Evolutionary conservation across 2,329 filamentous ascomycete genomes (phyloP).

Genomic region (Karstenula rhodostoma): DNA sequence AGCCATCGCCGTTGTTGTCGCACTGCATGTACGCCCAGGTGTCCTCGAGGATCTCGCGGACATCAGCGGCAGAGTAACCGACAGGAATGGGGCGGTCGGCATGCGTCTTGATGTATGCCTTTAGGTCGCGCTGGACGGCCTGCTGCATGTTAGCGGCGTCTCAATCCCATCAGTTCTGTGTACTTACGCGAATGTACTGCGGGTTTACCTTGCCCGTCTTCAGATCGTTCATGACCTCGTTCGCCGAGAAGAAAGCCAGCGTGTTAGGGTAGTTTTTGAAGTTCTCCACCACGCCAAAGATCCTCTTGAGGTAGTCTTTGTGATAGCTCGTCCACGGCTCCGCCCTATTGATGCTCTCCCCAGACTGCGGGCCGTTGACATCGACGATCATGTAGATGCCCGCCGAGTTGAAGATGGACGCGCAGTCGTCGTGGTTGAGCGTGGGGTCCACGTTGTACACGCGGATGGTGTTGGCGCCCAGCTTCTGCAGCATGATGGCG

Average conservation of each 20-base stretch:
- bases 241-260: slow-evolving; percentile 72
- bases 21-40: slow-evolving; percentile 81
- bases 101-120: slow-evolving; percentile 71
- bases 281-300: slow-evolving; percentile 70
- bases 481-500: slow-evolving; percentile 68
- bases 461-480: slow-evolving; percentile 72
- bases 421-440: slow-evolving; percentile 68
- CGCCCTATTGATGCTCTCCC: slow-evolving; percentile 64
- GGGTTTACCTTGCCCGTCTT: slow-evolving; percentile 60
- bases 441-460: slow-evolving; percentile 70
- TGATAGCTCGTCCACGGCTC: slow-evolving; percentile 65
- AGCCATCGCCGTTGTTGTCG: slow-evolving; percentile 63
- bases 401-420: slow-evolving; percentile 70
- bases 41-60: slow-evolving; percentile 75
- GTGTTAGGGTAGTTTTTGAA: slow-evolving; percentile 73
- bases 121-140: slow-evolving; percentile 72
- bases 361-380: slow-evolving; percentile 67
- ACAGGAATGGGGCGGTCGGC: slow-evolving; percentile 67
- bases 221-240: slow-evolving; percentile 73
- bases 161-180: not conserved
- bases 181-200: slow-evolving; percentile 63
- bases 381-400: slow-evolving; percentile 73
- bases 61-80: slow-evolving; percentile 77
- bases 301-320: slow-evolving; percentile 62
- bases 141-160: slow-evolving; percentile 27